These are phyloP conservation scores for Phlegmacium glaucopus DNA, from an alignment of 768 basidiomycete genomes.

Conservation along the genomic window DNA sequence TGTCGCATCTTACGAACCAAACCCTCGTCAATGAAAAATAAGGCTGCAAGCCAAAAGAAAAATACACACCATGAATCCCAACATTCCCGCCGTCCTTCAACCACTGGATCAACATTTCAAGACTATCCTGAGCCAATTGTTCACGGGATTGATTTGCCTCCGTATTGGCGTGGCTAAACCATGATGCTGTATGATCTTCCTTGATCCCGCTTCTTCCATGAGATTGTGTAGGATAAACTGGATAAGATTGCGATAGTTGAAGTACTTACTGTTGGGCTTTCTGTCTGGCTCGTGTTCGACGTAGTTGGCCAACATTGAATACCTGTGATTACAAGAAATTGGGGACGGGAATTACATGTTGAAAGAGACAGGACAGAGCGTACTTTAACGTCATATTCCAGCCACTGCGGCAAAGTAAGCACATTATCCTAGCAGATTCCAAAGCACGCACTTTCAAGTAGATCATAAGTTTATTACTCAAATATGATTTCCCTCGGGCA, in stretches of 20 bases:
- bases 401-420: conserved; percentile 60
- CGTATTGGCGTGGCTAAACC: conserved; percentile 84
- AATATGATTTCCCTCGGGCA: conserved; percentile 97
- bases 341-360: not conserved
- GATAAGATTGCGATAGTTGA: not conserved
- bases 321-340: conserved; percentile 50
- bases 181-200: conserved; percentile 88
- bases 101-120: conserved; percentile 96
- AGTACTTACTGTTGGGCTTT: conserved; percentile 64
- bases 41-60: not conserved
- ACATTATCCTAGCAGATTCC: conserved; percentile 10
- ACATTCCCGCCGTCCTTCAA: conserved; percentile 94
- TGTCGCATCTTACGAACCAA: conserved; percentile 74
- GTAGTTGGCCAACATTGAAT: conserved; percentile 96
- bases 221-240: not conserved
- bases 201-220: conserved; percentile 67
- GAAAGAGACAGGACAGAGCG: not conserved
- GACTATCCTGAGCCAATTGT: conserved; percentile 80
- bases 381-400: conserved; percentile 95
- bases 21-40: not conserved
- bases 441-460: conserved; percentile 74
- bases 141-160: conserved; percentile 79
- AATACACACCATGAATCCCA: conserved; percentile 82
- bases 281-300: conserved; percentile 80
- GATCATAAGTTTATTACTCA: conserved; percentile 96